Base-by-base conservation (phyloP, 2,329 filamentous ascomycete genomes). In the Cladosporium sp. region DNA sequence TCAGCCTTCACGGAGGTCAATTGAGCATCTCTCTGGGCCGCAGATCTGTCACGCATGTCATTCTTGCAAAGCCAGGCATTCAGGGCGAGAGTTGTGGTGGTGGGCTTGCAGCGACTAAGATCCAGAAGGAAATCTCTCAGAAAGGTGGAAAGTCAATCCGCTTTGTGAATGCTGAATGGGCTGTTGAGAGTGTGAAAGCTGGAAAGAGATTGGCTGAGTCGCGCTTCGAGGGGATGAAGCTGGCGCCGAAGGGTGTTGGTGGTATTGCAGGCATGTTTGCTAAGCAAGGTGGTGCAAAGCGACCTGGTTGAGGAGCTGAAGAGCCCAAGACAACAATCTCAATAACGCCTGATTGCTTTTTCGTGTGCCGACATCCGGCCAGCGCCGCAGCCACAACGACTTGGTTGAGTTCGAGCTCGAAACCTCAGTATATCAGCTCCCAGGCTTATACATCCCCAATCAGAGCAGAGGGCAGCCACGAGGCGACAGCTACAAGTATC, bases 101-200 rank as follows among this genome's bases (percentile, higher is more conserved):
- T 38, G 88, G 86, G 0, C 74, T 96, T 6, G 82, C 90, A 3
- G 83, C 80, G 1, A 77, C 77, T 25, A 96, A 96, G 72, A 71
- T 94, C 43, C 85, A 95, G 59, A 87, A 80, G 66, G 91, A 95
- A 71, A 85, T 94, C 50, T 69, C 73, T 20, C 78, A 78, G 49
- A 73, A 82, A 3, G 76, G 84, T 18, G 87, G 87, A 9, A 82
- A 80, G 55, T 81, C 79, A 20, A 76, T 95, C 45, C 91, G 84
- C 70, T 92, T 86, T 67, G 85, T 96, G 48, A 81, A 78, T 45
- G 87, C 84, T 20, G 85, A 94, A 59, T 96, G 90, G 88, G 81
- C 88, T 5, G 69, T 95, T n/a, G 87, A 94, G 64, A 91, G 88
- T 65, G 76, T 95, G 57, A 86, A 85, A 57, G 82, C 78, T 1